Base-by-base conservation (phyloP, 1,139 yeast species). In the Meyerozyma carpophila region DNA sequence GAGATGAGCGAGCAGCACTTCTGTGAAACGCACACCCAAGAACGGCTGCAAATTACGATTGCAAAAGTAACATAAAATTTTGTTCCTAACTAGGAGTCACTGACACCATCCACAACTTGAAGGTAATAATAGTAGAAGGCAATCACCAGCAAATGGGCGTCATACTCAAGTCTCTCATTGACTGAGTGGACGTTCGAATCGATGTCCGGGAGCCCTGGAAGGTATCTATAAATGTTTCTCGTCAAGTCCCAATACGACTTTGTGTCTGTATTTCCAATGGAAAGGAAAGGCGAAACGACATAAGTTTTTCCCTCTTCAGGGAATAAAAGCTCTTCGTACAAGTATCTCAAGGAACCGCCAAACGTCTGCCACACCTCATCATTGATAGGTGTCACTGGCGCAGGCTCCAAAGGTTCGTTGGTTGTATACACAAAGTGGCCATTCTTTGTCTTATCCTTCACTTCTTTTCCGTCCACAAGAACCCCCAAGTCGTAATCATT, bases 271-370 rank as follows among this genome's bases (percentile, higher is more conserved):
- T 70, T 70, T 4, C 73, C 75, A n/a, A 65, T 59, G 13, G 61
- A 55, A 29, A 67, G 49, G 40, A 48, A 58, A 1, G 75, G 75
- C 4, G 74, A 60, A 25, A 68, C 58, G 4, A 67, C 53, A 42
- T 56, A 63, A 2, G 58, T 48, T 2, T 60, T 63, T 32, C 58
- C 54, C 8, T 49, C 44, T 1, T 58, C 62, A 2, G 71, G 69
- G 45, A 55, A 59, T 8, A 68, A 52, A 43, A 73, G 58, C 27
- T 79, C 75, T 51, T 78, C 83, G 53, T 70, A 82, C 39, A 81
- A 65, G 51, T 78, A 75, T 37, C 81, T 68, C 44, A 81, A 71
- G 2, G 84, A 66, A 3, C 87, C 85, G 1, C 79, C 76, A 44
- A 79, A 70, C 1, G 68, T 48, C 37, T 73, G 66, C 84, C 85